Evolutionary conservation across 257 asterid genomes (phyloP).

Genomic region (Fraxinus cuspidata): DNA sequence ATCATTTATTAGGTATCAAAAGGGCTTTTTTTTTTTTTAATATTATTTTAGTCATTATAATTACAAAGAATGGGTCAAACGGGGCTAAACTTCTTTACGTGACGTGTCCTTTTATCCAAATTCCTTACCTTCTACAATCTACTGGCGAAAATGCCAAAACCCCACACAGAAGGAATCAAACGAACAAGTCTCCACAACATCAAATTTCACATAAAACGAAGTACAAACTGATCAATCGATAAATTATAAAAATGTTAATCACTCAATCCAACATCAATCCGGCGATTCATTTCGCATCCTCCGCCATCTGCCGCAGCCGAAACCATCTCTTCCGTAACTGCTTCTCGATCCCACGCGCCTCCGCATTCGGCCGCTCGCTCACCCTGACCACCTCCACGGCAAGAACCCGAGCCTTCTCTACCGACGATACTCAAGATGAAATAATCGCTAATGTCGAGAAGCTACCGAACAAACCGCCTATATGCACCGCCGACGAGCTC

Average conservation of each 20-base stretch:
- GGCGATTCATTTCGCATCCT: slow-evolving; percentile 65
- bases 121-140: background rate
- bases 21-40: too few species aligned
- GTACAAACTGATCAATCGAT: background rate
- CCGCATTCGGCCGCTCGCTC: slow-evolving; percentile 42
- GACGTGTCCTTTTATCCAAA: slow-evolving; percentile 30
- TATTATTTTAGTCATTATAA: too few species aligned
- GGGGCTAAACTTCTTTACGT: too few species aligned
- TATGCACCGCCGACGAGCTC: slow-evolving; percentile 96
- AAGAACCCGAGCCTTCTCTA: slow-evolving; percentile 50
- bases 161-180: background rate
- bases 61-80: too few species aligned
- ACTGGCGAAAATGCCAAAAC: background rate
- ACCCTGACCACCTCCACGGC: slow-evolving; percentile 25
- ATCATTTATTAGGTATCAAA: too few species aligned
- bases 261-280: slow-evolving; percentile 62
- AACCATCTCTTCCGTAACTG: slow-evolving; percentile 35
- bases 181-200: slow-evolving; percentile 1
- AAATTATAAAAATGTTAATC: slow-evolving; percentile 28
- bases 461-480: slow-evolving; percentile 58
- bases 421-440: slow-evolving; percentile 32
- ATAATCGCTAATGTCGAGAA: slow-evolving; percentile 30
- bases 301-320: slow-evolving; percentile 45
- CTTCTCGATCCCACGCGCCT: slow-evolving; percentile 35
- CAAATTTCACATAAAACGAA: background rate